A percentile compares a stretch with the other conserved stretches of the same genome.
Conservation (phyloP, 352 stramenopile genomes). For the Phytophthora lateralis region DNA sequence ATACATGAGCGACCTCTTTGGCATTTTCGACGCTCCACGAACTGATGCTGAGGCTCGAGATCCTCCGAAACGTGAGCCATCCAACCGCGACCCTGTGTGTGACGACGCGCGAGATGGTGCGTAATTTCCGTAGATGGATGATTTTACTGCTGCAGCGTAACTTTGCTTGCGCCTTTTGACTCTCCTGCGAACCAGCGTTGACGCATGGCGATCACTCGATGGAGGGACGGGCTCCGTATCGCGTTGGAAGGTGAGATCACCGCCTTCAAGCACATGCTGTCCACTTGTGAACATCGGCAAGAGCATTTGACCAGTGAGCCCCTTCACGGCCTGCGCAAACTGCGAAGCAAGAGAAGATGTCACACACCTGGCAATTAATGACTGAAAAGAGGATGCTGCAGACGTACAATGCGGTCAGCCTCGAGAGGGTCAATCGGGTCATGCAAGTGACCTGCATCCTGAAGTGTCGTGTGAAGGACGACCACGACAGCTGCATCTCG, state of each 20-base stretch:
- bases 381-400: background rate
- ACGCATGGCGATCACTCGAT: conserved; percentile 26
- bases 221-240: conserved; percentile 21
- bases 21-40: conserved; percentile 35
- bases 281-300: conserved; percentile 23
- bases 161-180: conserved; percentile 25
- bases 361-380: background rate
- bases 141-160: conserved; percentile 21
- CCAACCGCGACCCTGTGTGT: conserved; percentile 38
- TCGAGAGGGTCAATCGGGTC: conserved; percentile 28
- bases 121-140: conserved; percentile 24
- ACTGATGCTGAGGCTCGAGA: conserved; percentile 23
- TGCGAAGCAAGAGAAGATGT: background rate
- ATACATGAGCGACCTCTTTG: conserved; percentile 32
- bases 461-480: conserved; percentile 10
- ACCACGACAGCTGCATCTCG: conserved; percentile 19
- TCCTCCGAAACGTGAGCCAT: conserved; percentile 37
- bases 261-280: conserved; percentile 14
- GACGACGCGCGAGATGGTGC: conserved; percentile 42
- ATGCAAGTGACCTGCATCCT: conserved; percentile 14
- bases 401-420: conserved; percentile 23
- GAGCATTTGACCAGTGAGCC: conserved; percentile 27
- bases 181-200: conserved; percentile 29
- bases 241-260: conserved; percentile 21
- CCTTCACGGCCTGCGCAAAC: conserved; percentile 27